Conservation (phyloP, 768 basidiomycete genomes). For the Termitomyces sp. region DNA sequence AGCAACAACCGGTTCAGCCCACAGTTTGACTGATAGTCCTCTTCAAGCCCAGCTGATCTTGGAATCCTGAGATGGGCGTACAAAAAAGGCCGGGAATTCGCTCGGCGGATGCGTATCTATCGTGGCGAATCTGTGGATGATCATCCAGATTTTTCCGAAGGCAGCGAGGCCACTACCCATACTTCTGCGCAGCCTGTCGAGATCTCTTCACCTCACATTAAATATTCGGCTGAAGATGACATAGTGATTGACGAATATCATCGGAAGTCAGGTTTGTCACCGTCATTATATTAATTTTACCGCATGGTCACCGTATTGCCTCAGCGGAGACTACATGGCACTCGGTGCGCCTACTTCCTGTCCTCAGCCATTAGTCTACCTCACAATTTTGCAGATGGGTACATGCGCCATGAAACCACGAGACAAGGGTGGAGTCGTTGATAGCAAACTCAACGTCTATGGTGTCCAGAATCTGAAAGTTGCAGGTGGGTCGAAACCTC, state of each 20-base stretch:
- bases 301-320: not conserved
- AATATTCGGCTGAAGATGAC: conserved; percentile 38
- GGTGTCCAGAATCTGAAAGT: conserved; percentile 56
- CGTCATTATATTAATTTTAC: not conserved
- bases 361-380: not conserved
- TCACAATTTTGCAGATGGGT: conserved; percentile 39
- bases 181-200: conserved; percentile 26
- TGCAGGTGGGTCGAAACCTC: conserved; percentile 33
- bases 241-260: conserved; percentile 36
- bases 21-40: not conserved
- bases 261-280: conserved; percentile 23
- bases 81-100: conserved; percentile 51
- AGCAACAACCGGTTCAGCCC: too few species aligned
- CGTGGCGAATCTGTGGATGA: conserved; percentile 32
- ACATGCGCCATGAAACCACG: conserved; percentile 68
- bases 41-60: conserved; percentile 37
- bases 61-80: conserved; percentile 46
- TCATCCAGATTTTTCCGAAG: conserved; percentile 35
- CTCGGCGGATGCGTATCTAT: conserved; percentile 47
- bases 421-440: conserved; percentile 57
- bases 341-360: conserved; percentile 27
- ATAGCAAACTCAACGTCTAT: conserved; percentile 59
- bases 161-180: conserved; percentile 24
- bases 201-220: conserved; percentile 30
- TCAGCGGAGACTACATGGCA: conserved; percentile 41